Evolutionary conservation across 345 rosid species (phyloP), one percentile per base, ranked within the genome.

Genomic region (Citrus cavaleriei): DNA sequence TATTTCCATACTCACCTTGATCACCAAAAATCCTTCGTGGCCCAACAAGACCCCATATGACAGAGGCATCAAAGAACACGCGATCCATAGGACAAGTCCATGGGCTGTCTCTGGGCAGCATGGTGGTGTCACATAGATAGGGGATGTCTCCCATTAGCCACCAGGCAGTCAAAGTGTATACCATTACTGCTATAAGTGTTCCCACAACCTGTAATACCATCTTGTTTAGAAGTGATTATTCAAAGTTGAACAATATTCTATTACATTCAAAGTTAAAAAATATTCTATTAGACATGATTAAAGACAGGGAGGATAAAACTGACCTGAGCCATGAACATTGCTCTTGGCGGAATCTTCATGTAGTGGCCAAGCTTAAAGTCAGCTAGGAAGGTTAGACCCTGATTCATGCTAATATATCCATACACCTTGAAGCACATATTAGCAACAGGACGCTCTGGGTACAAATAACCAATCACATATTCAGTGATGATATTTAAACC

Each of bases 381-480:
- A 6, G 65, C 37, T 24, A 94, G 66, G 73, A 94, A 94, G 61
- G 90, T 85, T 18, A 92, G 76, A 55, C 91, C 98, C 79, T 94
- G 98, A 75, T 62, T 21, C 97, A 92, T 91, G 83, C 96, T 94
- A 40, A 94, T 91, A 83, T 90, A 94, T 65, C 97, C 98, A 14
- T 92, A 94, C 25, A 89, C 94, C 87, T 94, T 94, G 89, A 94
- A 94, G 86, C 94, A 90, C 93, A 94, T 92, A 84, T 94, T 94
- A 6, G 98, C 98, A 59, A 94, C 94, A 5, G 97, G 97, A 55
- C 83, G 84, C 84, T 90, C 98, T 0, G 98, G 98, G 77, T 91
- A 88, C 30, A 88, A 67, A 65, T 92, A 94, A 10, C 97, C 97
- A 3, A 94, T 93, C 58, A 93, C 84, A 55, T 91, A 93, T 74